phyloP scores from a whole-genome alignment of 1,139 yeast genomes.

The Candida glucosophila region DNA sequence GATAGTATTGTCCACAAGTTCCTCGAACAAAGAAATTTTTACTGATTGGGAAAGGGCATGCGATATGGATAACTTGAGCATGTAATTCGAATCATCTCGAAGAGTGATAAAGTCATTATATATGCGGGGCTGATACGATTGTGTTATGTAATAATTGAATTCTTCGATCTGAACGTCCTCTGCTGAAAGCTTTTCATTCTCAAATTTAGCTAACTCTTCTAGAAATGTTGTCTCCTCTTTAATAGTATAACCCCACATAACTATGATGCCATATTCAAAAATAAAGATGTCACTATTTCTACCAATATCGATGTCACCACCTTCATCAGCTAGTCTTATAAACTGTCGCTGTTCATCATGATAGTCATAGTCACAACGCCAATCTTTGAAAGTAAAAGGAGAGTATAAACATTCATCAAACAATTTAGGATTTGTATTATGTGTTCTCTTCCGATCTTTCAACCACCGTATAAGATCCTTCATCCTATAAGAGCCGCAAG shows the following conservation, averaged over 20 bases:
- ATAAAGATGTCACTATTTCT: slow-evolving; percentile 74
- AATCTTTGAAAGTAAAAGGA: slow-evolving; percentile 76
- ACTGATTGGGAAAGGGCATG: slow-evolving; percentile 92
- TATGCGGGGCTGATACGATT: slow-evolving; percentile 88
- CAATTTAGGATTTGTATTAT: slow-evolving; percentile 74
- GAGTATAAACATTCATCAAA: slow-evolving; percentile 93
- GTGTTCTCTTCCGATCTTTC: slow-evolving; percentile 64
- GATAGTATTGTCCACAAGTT: slow-evolving; percentile 88
- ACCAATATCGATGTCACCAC: slow-evolving; percentile 85
- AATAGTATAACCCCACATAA: slow-evolving; percentile 88
- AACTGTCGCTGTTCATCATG: slow-evolving; percentile 30
- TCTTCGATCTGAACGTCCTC: slow-evolving; percentile 94
- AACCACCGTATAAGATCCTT: slow-evolving; percentile 80
- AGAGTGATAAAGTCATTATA: slow-evolving; percentile 91
- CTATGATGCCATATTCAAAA: slow-evolving; percentile 91
- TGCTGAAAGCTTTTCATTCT: slow-evolving; percentile 78
- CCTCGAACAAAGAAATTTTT: slow-evolving; percentile 89
- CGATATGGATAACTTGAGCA: slow-evolving; percentile 81
- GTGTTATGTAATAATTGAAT: slow-evolving; percentile 87
- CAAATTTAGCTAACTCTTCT: slow-evolving; percentile 77
- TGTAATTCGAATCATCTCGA: slow-evolving; percentile 83
- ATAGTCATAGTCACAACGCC: slow-evolving; percentile 45
- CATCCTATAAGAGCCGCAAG: slow-evolving; percentile 88
- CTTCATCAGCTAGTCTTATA: slow-evolving; percentile 80
- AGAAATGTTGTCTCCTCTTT: slow-evolving; percentile 79